A percentile compares a stretch with the other conserved stretches of the same genome.
These are phyloP conservation scores for Ceratocystis ficicola DNA, from an alignment of 2,329 filamentous ascomycete species.

Conservation along the genomic window DNA sequence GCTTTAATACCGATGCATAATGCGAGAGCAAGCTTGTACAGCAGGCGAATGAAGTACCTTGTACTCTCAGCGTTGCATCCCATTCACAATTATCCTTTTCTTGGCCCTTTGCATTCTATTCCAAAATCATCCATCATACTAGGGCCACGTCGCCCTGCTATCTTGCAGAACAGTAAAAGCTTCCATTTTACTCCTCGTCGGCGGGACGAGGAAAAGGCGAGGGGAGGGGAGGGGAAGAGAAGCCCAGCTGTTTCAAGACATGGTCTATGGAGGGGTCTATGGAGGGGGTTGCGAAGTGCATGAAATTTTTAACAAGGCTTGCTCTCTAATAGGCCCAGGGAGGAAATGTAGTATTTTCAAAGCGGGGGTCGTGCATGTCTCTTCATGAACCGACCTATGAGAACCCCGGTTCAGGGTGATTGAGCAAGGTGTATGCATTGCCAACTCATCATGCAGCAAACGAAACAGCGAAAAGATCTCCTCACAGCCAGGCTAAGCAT, in stretches of 20 bases:
- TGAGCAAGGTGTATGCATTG: conserved; percentile 22
- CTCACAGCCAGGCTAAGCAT: neutral
- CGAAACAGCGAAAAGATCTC: conserved; percentile 15
- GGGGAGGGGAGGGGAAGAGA: no score
- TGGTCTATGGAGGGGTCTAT: conserved; percentile 7
- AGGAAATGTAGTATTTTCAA: conserved; percentile 7
- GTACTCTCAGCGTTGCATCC: conserved; percentile 4
- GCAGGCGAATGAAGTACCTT: conserved; percentile 9
- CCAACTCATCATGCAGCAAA: conserved; percentile 22
- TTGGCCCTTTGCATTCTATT: neutral
- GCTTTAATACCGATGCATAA: conserved; percentile 3
- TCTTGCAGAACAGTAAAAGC: neutral
- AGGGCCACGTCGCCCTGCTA: conserved; percentile 8
- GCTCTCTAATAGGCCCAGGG: conserved; percentile 19
- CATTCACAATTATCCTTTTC: neutral
- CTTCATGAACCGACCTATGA: conserved; percentile 17
- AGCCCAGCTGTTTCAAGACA: conserved; percentile 6
- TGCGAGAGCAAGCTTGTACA: neutral
- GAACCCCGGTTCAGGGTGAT: conserved; percentile 21
- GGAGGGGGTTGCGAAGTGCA: conserved; percentile 14
- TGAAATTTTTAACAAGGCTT: conserved; percentile 18
- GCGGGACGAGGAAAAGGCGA: neutral
- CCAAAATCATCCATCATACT: neutral
- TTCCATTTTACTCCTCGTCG: neutral
- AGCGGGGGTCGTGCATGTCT: conserved; percentile 19